Conservation (phyloP, 2,329 filamentous ascomycete genomes). For the Sporothrix pseudoabietina region DNA sequence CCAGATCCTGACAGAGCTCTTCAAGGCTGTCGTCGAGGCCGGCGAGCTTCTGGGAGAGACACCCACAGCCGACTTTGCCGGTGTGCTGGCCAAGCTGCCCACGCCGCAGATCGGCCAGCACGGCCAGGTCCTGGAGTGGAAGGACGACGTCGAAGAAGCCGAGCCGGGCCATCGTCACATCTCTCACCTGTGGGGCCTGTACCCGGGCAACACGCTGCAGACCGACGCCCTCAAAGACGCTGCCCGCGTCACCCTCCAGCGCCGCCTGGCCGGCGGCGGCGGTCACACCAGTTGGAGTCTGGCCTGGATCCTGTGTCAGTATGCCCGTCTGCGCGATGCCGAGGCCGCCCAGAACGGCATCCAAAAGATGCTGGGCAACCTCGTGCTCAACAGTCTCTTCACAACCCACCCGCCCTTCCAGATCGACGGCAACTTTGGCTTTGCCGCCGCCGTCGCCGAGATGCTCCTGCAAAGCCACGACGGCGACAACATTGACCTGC, state of each 20-base stretch:
- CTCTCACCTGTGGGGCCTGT: background rate
- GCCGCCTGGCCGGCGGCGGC: background rate
- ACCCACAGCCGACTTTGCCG: background rate
- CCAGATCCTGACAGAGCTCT: background rate
- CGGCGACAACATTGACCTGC: background rate
- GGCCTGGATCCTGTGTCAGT: constrained; percentile 1
- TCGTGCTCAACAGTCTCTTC: background rate
- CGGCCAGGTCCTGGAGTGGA: constrained; percentile 17
- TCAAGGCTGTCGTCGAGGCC: background rate
- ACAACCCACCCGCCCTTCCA: constrained; percentile 11
- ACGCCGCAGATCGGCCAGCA: background rate
- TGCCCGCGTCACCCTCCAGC: background rate
- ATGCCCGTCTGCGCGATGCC: background rate
- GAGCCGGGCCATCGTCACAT: constrained; percentile 9
- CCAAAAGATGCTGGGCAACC: background rate
- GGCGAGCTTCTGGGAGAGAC: background rate
- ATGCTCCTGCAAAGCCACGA: constrained; percentile 3
- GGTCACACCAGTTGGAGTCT: constrained; percentile 7
- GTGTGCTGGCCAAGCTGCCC: background rate
- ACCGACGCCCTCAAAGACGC: background rate
- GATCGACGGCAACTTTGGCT: constrained; percentile 4
- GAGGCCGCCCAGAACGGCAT: background rate
- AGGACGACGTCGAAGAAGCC: background rate
- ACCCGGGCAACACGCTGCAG: background rate
- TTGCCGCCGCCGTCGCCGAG: background rate